Percentiles rank a stretch among this genome's conserved stretches.
Conservation (phyloP, 345 rosid species). For the Pugionium cornutum region DNA sequence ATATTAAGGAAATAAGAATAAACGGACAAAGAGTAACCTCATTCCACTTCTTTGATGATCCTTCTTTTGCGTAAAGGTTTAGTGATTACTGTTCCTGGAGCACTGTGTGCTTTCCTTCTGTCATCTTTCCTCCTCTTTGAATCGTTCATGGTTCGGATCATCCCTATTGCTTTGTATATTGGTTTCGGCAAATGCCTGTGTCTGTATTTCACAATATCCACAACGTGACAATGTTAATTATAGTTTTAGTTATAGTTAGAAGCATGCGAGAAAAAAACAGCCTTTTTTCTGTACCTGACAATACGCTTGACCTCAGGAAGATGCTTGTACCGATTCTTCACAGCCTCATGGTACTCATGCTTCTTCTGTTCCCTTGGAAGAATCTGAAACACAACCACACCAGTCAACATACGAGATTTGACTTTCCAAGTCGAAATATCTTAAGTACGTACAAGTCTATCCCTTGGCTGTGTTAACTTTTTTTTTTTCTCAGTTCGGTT, state of each 20-base stretch:
- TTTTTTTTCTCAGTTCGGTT: background rate
- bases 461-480: background rate
- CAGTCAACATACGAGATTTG: slow-evolving; percentile 17
- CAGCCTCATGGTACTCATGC: slow-evolving; percentile 81
- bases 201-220: slow-evolving; percentile 50
- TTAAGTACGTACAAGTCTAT: background rate
- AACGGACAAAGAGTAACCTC: slow-evolving; percentile 23
- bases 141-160: slow-evolving; percentile 53
- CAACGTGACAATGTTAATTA: slow-evolving; percentile 14
- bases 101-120: slow-evolving; percentile 87
- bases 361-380: slow-evolving; percentile 85
- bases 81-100: slow-evolving; percentile 64
- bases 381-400: slow-evolving; percentile 48
- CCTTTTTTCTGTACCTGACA: slow-evolving; percentile 52
- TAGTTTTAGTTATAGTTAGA: background rate
- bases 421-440: background rate
- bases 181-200: slow-evolving; percentile 91
- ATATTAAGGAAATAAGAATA: background rate
- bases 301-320: slow-evolving; percentile 90
- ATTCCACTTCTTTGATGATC: slow-evolving; percentile 79
- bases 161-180: slow-evolving; percentile 62
- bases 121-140: slow-evolving; percentile 75
- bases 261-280: too few relatives aligned
- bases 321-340: slow-evolving; percentile 85
- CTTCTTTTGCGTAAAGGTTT: slow-evolving; percentile 65